Evolutionary conservation across 225 moss, liverwort and hornwort genomes (phyloP).

Genomic region (Pleurozium schreberi): DNA sequence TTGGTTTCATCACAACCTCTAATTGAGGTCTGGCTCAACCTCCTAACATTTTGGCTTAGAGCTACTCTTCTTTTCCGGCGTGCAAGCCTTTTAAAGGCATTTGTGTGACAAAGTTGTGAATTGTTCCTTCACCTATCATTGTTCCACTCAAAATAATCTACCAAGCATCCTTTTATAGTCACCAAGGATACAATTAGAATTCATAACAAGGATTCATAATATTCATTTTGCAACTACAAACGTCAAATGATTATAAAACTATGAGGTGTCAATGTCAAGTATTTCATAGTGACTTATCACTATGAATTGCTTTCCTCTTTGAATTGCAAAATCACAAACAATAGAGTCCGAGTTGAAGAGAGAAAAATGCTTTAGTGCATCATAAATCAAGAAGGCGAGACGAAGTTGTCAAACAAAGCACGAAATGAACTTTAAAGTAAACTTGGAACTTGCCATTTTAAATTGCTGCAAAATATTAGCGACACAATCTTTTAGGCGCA

Average conservation of each 20-base stretch:
- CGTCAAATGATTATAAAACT: background rate
- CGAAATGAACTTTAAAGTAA: background rate
- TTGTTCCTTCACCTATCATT: no score
- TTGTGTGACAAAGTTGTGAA: no score
- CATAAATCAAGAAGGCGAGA: background rate
- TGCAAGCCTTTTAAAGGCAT: background rate
- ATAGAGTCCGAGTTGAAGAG: background rate
- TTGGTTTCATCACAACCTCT: background rate
- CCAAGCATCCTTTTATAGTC: background rate
- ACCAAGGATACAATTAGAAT: no score
- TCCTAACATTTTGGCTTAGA: background rate
- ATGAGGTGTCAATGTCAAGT: no score
- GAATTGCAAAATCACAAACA: background rate
- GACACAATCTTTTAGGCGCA: no score
- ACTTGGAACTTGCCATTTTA: background rate
- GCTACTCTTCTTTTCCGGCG: fast-evolving
- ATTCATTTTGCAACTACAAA: background rate
- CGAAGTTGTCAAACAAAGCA: background rate
- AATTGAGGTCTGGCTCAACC: background rate
- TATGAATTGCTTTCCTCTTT: background rate
- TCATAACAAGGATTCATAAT: no score
- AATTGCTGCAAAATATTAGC: background rate
- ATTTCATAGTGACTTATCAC: background rate
- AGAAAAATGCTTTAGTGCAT: background rate
- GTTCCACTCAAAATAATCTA: no score